Conservation (phyloP, 257 asterid genomes). For the Ocimum tenuiflorum region DNA sequence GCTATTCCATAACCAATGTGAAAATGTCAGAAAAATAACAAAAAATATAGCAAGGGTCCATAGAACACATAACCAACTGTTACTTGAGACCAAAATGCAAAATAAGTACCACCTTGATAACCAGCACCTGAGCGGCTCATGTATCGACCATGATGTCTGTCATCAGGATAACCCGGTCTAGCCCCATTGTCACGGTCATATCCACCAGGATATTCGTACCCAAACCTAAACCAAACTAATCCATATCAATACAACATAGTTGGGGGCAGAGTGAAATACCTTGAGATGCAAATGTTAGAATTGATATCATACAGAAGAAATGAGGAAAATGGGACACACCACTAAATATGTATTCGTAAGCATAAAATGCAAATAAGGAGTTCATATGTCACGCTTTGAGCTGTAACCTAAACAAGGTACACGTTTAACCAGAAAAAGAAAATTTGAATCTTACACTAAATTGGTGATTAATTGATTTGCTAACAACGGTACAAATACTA, state of each 20-base stretch:
- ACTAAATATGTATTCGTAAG: neutral
- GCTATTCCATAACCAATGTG: neutral
- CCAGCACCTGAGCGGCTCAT: conserved; percentile 73
- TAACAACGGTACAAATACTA: no score
- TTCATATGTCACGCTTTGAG: neutral
- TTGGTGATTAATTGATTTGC: neutral
- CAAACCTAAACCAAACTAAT: conserved; percentile 43
- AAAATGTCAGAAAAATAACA: neutral
- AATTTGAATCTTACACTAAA: neutral
- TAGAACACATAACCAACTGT: neutral
- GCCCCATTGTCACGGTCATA: conserved; percentile 81
- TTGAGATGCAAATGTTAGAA: neutral
- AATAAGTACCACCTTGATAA: conserved; percentile 55
- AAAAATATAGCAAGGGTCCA: neutral
- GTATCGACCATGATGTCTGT: conserved; percentile 77
- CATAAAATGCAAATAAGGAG: neutral
- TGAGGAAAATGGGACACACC: neutral
- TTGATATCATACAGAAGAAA: neutral
- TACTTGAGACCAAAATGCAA: conserved; percentile 9
- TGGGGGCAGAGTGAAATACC: neutral
- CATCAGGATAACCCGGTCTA: conserved; percentile 77
- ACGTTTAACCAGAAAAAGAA: neutral
- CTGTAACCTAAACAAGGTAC: neutral
- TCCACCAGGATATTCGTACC: conserved; percentile 69
- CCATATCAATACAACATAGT: neutral